Conservation (phyloP, 139 green algal genomes). For the Coelastrella sp. region DNA sequence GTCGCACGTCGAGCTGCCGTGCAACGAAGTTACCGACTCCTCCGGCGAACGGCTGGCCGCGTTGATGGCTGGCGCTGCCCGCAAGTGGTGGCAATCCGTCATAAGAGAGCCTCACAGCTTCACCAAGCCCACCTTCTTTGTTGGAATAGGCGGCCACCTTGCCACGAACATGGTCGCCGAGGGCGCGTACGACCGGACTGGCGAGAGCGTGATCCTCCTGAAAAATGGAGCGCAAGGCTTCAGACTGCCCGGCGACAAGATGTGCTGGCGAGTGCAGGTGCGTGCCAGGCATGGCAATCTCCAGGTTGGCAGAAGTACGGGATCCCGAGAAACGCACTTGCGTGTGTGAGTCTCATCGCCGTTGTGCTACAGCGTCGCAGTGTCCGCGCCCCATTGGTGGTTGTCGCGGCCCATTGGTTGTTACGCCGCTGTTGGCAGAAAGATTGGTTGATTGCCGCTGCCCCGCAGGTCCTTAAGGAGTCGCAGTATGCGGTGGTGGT, state of each 20-base stretch:
- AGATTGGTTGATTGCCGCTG: neutral
- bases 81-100: neutral
- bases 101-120: constrained; percentile 36
- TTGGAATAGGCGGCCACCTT: neutral
- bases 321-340: neutral
- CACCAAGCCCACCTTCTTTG: constrained; percentile 33
- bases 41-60: neutral
- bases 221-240: constrained; percentile 25
- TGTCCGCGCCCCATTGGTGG: too few relatives aligned
- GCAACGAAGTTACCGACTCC: constrained; percentile 23
- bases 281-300: neutral
- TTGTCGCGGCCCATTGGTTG: neutral
- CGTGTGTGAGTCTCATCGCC: too few relatives aligned
- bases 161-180: constrained; percentile 21
- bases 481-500: constrained; percentile 3
- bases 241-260: constrained; percentile 1
- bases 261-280: constrained; percentile 7
- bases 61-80: neutral
- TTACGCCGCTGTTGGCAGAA: neutral
- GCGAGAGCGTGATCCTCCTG: constrained; percentile 6
- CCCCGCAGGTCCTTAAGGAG: neutral
- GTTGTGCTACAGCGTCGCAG: too few relatives aligned
- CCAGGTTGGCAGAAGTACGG: neutral
- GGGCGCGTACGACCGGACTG: constrained; percentile 23
- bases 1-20: constrained; percentile 39